Evolutionary conservation across 805 yeast species (phyloP).

Genomic region (Yamadazyma takamatsuzukensis): DNA sequence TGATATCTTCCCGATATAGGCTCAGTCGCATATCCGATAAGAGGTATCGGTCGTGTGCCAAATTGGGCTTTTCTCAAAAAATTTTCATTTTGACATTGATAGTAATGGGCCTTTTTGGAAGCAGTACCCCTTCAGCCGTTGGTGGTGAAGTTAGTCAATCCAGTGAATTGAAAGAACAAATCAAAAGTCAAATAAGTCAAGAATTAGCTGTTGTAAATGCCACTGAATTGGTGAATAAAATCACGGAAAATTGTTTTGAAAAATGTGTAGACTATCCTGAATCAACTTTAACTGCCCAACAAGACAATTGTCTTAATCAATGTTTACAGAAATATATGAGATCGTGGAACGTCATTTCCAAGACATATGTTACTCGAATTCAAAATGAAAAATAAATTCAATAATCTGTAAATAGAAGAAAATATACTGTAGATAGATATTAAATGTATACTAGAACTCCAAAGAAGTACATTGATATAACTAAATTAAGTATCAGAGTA

Average conservation of each 20-base stretch:
- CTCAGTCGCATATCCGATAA: too few species aligned
- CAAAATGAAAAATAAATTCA: constrained; percentile 28
- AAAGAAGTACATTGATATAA: too few species aligned
- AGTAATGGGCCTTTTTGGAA: constrained; percentile 26
- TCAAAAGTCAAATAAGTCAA: constrained; percentile 68
- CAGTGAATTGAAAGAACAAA: constrained; percentile 52
- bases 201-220: constrained; percentile 93
- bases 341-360: constrained; percentile 84
- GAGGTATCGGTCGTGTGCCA: too few species aligned
- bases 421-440: too few species aligned
- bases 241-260: constrained; percentile 83
- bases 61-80: too few species aligned
- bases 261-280: constrained; percentile 70
- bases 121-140: constrained; percentile 15
- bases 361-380: constrained; percentile 70
- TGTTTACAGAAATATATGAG: constrained; percentile 87
- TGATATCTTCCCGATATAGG: too few species aligned
- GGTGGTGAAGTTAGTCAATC: constrained; percentile 16
- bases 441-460: too few species aligned
- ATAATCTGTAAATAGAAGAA: constrained; percentile 31
- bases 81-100: too few species aligned
- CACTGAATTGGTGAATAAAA: constrained; percentile 76
- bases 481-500: too few species aligned
- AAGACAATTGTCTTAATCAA: constrained; percentile 66
- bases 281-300: constrained; percentile 42